Evolutionary conservation across 768 basidiomycete species (phyloP).

Genomic region (Tricholomella constricta): DNA sequence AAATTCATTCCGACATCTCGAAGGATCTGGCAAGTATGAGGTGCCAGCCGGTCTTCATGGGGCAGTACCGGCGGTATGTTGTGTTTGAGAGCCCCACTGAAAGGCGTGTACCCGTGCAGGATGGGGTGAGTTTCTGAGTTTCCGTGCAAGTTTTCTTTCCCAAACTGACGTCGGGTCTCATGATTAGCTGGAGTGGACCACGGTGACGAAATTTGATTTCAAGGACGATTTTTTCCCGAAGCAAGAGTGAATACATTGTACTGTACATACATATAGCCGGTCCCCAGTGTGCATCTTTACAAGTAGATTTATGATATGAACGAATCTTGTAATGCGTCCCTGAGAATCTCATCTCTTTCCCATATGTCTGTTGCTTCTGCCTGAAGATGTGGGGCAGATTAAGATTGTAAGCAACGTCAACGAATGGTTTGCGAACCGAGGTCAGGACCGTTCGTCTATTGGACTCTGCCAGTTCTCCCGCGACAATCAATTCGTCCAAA

Average conservation of each 20-base stretch:
- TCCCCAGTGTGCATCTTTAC: too few species aligned
- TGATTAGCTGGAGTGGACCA: slow-evolving; percentile 57
- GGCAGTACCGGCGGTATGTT: slow-evolving; percentile 64
- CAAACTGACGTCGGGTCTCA: slow-evolving; percentile 1
- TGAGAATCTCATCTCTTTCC: slow-evolving; percentile 24
- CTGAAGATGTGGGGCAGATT: background rate
- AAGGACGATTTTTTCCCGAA: slow-evolving; percentile 54
- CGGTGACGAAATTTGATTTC: slow-evolving; percentile 52
- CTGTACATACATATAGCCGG: background rate
- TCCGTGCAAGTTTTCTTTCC: background rate
- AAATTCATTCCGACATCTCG: slow-evolving; percentile 48
- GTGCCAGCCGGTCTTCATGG: slow-evolving; percentile 63
- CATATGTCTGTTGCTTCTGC: slow-evolving; percentile 16
- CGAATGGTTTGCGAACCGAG: slow-evolving; percentile 20
- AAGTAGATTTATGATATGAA: slow-evolving; percentile 11
- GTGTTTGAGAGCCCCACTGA: slow-evolving; percentile 48
- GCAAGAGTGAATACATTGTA: slow-evolving; percentile 7
- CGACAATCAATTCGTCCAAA: slow-evolving; percentile 90
- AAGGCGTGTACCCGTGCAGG: slow-evolving; percentile 21
- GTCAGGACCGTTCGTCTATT: slow-evolving; percentile 69
- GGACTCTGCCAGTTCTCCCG: slow-evolving; percentile 93
- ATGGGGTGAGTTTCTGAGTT: slow-evolving; percentile 49
- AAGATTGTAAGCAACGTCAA: background rate
- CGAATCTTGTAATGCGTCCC: slow-evolving; percentile 16
- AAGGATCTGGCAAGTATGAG: slow-evolving; percentile 57